phyloP scores from a whole-genome alignment of 176 grass and related monocot species.

The Puya raimondii region DNA sequence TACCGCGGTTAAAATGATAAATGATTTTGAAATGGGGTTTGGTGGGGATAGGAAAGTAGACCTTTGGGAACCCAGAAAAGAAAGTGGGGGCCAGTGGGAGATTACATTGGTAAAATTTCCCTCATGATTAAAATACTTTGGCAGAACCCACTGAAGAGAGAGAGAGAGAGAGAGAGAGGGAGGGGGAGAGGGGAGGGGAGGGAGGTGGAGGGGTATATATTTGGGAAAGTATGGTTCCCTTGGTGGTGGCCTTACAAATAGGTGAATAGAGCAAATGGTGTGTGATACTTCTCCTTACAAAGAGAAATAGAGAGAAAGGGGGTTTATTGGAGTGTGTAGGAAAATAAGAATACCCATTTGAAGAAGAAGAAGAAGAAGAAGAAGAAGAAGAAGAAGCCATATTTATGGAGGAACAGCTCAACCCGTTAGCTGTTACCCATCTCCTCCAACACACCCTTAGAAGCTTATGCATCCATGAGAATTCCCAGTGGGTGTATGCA shows the following conservation, averaged over 20 bases:
- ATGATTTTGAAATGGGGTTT: neutral
- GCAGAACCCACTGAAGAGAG: neutral
- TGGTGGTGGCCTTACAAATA: slow-evolving; percentile 44
- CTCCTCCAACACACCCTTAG: slow-evolving; percentile 87
- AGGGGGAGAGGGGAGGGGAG: neutral
- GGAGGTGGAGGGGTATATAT: slow-evolving; percentile 39
- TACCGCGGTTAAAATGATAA: neutral
- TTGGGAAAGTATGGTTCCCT: slow-evolving; percentile 42
- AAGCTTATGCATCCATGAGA: slow-evolving; percentile 66
- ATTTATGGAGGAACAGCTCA: slow-evolving; percentile 75
- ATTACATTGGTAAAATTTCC: slow-evolving; percentile 14
- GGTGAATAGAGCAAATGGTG: neutral
- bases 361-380: slow-evolving; percentile 16
- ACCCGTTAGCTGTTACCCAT: slow-evolving; percentile 78
- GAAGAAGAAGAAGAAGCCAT: neutral
- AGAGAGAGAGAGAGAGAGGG: slow-evolving; percentile 17
- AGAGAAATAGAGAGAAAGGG: slow-evolving; percentile 7
- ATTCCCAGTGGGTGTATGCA: slow-evolving; percentile 75
- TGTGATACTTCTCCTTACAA: slow-evolving; percentile 7
- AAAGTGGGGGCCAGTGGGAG: slow-evolving; percentile 19
- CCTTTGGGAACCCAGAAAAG: slow-evolving; percentile 37
- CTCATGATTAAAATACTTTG: slow-evolving; percentile 11
- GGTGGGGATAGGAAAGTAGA: slow-evolving; percentile 17
- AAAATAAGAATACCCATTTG: neutral
- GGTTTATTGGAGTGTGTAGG: neutral